A percentile compares a stretch with the other conserved stretches of the same genome.
Evolutionary conservation across 106 monocot genomes (phyloP).

Genomic region (Xerophyta viscosa): DNA sequence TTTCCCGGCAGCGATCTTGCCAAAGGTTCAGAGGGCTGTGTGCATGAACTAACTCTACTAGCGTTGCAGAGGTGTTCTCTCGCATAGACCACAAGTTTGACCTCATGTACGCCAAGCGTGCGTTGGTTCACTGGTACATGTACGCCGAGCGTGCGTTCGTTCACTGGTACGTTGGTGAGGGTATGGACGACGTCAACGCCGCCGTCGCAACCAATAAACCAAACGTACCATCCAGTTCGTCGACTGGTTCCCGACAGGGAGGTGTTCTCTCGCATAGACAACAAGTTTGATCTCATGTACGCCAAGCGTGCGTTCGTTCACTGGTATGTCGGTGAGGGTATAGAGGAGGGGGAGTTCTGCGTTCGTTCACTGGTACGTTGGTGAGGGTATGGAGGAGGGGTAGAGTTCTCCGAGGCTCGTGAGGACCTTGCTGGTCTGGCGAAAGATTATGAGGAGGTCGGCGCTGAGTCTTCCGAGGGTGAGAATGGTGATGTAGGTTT

Average conservation of each 20-base stretch:
- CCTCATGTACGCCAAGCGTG: conserved; percentile 30
- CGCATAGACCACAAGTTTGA: conserved; percentile 32
- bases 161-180: too few relatives aligned
- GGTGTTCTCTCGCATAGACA: conserved; percentile 24
- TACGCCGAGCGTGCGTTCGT: too few relatives aligned
- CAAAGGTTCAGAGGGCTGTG: conserved; percentile 31
- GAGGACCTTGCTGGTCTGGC: too few relatives aligned
- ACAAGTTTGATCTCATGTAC: conserved; percentile 35
- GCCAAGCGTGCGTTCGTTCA: conserved; percentile 33
- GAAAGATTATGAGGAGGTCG: too few relatives aligned
- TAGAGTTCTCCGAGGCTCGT: too few relatives aligned
- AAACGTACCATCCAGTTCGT: conserved; percentile 59
- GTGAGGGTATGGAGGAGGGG: too few relatives aligned
- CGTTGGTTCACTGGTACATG: conserved; percentile 40
- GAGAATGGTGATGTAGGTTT: too few relatives aligned
- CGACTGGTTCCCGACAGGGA: conserved; percentile 52
- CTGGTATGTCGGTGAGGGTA: conserved; percentile 39
- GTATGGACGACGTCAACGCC: conserved; percentile 34
- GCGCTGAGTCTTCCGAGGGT: too few relatives aligned
- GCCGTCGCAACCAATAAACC: conserved; percentile 38
- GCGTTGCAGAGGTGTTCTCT: too few relatives aligned
- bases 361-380: too few relatives aligned
- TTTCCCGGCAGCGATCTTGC: conserved; percentile 29
- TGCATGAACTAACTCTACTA: conserved; percentile 41
- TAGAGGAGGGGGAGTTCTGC: too few relatives aligned